Evolutionary conservation across 768 basidiomycete species (phyloP).

Genomic region (Lactarius vividus): DNA sequence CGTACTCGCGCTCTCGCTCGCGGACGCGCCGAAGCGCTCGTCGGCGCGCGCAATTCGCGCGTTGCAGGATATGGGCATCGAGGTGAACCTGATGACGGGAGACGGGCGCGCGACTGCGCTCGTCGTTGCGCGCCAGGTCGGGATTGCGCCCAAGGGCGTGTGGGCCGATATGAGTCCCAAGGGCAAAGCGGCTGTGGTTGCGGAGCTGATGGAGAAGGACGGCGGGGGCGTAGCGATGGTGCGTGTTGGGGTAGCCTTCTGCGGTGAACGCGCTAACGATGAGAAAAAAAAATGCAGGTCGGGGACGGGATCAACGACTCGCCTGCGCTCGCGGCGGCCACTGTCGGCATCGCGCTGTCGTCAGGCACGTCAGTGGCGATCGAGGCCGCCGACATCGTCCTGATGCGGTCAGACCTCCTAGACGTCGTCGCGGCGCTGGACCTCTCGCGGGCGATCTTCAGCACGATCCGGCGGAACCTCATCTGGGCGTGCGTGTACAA

Average conservation of each 20-base stretch:
- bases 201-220: conserved; percentile 72
- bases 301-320: conserved; percentile 99
- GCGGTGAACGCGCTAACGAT: neutral
- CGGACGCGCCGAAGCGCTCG: conserved; percentile 84
- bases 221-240: conserved; percentile 89
- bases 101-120: conserved; percentile 83
- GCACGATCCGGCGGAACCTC: conserved; percentile 88
- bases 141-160: conserved; percentile 77
- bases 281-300: conserved; percentile 50
- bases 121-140: conserved; percentile 87
- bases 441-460: conserved; percentile 84
- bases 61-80: conserved; percentile 84
- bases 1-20: conserved; percentile 76
- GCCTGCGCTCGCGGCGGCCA: conserved; percentile 92
- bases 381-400: conserved; percentile 96
- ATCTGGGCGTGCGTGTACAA: conserved; percentile 97
- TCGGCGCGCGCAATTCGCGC: conserved; percentile 80
- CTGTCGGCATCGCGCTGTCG: conserved; percentile 94
- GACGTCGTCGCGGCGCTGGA: conserved; percentile 97
- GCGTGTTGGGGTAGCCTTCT: conserved; percentile 30
- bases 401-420: conserved; percentile 94
- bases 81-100: conserved; percentile 92
- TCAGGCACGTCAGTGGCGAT: conserved; percentile 97
- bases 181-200: conserved; percentile 85
- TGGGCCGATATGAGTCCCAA: conserved; percentile 94